Base-by-base conservation (phyloP, 768 basidiomycete genomes). In the Trametes maxima region DNA sequence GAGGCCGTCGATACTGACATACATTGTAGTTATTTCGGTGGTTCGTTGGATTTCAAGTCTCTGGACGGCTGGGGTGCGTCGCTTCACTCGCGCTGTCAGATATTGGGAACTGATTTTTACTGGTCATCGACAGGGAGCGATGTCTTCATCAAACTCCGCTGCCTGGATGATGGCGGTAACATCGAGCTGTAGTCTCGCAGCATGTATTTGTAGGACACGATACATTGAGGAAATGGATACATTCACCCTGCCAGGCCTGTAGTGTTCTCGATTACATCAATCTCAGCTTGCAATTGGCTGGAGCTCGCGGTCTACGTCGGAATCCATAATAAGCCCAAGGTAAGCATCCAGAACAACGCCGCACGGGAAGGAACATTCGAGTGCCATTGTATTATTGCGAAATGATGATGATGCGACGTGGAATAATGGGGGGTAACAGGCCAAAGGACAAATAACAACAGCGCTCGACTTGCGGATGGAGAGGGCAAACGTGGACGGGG, bases 31-130 rank as follows among this genome's bases (percentile, higher is more conserved):
- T 95, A 95, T 71, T 95, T 95, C 67, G 92, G 93, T 11, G 94
- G 93, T 17, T 88, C 88, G 5, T 78, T 95, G 24, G 89, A 94
- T 65, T 76, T 96, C 44, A 83, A 90, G 61, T 87, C 89, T 1
- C 72, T 95, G 47, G 89, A 94, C 71, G 90, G 92, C 12, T 93
- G 90, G 90, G 92, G 91, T 84, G 68, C 70, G 81, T 72, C 22
- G 55, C 35, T 21, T 19, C 2, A 17, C 45, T 12, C 22, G 49
- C 19, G 8, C n/a, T 1, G 16, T 17, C n/a, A n/a, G n/a, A 12
- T 37, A 22, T 7, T n/a, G 10, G 5, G 35, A n/a, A 45, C 59
- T 68, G 35, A 70, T 54, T 25, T 14, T 5, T 10, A 14, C 42
- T 39, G 3, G 40, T 5, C 8, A 17, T 45, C 39, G 8, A 40